phyloP scores from a whole-genome alignment of 306 rosid genomes.

The Prunus padus region DNA sequence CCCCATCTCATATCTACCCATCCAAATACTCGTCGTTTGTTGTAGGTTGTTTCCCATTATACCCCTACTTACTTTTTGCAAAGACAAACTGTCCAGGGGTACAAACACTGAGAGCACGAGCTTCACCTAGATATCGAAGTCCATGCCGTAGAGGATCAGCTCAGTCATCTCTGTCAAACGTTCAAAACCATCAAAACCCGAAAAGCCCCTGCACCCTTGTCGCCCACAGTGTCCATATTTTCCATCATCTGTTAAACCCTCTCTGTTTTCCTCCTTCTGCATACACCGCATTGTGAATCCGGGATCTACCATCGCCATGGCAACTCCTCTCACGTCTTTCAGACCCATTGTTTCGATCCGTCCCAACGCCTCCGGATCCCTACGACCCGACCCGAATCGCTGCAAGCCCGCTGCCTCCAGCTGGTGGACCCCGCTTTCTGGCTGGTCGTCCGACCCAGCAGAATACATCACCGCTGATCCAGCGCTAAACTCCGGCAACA shows the following conservation, averaged over 20 bases:
- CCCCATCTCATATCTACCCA: background rate
- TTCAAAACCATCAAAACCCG: constrained; percentile 3
- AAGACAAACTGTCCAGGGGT: background rate
- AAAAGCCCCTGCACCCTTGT: background rate
- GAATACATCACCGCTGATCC: constrained; percentile 44
- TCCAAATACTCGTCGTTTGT: accelerated
- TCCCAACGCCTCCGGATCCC: constrained; percentile 30
- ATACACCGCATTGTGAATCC: background rate
- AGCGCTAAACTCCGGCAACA: background rate
- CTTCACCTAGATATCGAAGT: accelerated
- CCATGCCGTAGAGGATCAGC: background rate
- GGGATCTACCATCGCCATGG: constrained; percentile 30
- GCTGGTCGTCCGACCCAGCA: constrained; percentile 51
- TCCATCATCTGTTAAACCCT: background rate
- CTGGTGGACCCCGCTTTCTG: constrained; percentile 75
- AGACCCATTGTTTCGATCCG: constrained; percentile 34
- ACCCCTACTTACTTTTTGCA: background rate
- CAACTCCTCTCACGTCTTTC: constrained; percentile 38
- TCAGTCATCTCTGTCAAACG: background rate
- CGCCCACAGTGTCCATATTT: background rate
- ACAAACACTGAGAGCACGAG: background rate
- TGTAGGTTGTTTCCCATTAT: background rate
- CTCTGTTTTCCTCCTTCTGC: no score
- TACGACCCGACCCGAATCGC: constrained; percentile 35
- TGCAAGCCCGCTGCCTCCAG: constrained; percentile 38